Conservation (phyloP, 1,284 basidiomycete species). For the Cutaneotrichosporon dermatis region DNA sequence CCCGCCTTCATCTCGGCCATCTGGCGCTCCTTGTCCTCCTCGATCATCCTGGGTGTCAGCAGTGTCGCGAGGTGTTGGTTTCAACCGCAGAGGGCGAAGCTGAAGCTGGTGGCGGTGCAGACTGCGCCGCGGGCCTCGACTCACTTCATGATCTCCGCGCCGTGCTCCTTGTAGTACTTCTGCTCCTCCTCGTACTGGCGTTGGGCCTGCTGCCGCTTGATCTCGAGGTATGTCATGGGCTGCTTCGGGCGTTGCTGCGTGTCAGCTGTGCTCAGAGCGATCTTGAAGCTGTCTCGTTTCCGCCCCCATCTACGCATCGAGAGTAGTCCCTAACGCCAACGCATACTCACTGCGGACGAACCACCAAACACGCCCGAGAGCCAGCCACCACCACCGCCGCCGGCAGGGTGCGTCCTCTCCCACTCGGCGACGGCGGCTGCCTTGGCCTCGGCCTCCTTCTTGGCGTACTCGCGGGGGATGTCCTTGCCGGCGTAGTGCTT, state of each 20-base stretch:
- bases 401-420: conserved; percentile 58
- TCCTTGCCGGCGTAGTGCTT: conserved; percentile 81
- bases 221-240: conserved; percentile 82
- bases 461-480: conserved; percentile 82
- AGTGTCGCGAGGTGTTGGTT: no score
- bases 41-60: conserved; percentile 48
- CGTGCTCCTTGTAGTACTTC: conserved; percentile 77
- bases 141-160: conserved; percentile 68
- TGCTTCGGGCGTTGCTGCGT: conserved; percentile 41
- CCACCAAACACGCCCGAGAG: conserved; percentile 63
- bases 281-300: no score
- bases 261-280: neutral
- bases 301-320: no score
- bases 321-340: no score
- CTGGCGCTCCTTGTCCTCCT: conserved; percentile 71
- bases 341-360: conserved; percentile 11
- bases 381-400: conserved; percentile 29
- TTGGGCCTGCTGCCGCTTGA: conserved; percentile 82
- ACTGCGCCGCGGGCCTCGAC: conserved; percentile 7
- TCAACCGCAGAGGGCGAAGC: no score
- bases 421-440: conserved; percentile 74
- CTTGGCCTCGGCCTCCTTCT: conserved; percentile 77
- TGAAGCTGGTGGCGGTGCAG: no score
- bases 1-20: conserved; percentile 56
- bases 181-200: conserved; percentile 78